These are phyloP conservation scores for Microsporum audouinii DNA, from an alignment of 2,329 filamentous ascomycete species.

Conservation along the genomic window DNA sequence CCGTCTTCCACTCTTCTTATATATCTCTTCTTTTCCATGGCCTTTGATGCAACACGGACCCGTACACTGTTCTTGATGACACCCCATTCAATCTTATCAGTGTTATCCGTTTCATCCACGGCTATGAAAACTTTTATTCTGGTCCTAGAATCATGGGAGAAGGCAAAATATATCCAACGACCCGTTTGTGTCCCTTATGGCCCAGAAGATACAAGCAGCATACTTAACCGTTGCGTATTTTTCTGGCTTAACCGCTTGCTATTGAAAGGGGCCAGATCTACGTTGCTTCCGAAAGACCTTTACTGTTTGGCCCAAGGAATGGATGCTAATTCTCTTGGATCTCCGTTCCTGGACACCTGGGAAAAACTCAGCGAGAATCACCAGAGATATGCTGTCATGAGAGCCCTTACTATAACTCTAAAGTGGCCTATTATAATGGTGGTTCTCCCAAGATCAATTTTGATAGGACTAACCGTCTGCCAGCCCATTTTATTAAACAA, in stretches of 20 bases:
- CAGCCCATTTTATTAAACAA: not conserved
- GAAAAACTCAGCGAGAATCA: not conserved
- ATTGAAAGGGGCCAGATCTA: not conserved
- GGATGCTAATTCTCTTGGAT: not conserved
- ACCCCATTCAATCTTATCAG: not conserved
- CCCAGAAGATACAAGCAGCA: not conserved
- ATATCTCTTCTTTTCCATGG: conserved; percentile 32
- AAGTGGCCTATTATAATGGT: not conserved
- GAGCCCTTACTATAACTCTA: not conserved
- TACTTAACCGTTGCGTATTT: not conserved
- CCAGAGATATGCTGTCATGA: not conserved
- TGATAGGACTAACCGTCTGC: not conserved
- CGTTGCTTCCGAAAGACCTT: not conserved
- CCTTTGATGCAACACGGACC: conserved; percentile 31
- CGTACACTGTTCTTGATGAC: conserved; percentile 20
- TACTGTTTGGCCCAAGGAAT: not conserved
- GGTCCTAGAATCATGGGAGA: not conserved
- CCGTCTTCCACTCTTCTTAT: conserved; percentile 33
- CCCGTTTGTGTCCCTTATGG: not conserved
- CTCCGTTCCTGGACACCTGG: not conserved
- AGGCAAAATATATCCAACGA: not conserved
- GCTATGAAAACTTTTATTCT: not conserved
- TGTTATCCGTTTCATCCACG: not conserved
- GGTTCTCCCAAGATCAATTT: not conserved
- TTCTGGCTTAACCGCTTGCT: not conserved